A percentile compares a stretch with the other conserved stretches of the same genome.
These are phyloP conservation scores for Termitomyces sp. DNA, from an alignment of 768 basidiomycete genomes.

Conservation along the genomic window DNA sequence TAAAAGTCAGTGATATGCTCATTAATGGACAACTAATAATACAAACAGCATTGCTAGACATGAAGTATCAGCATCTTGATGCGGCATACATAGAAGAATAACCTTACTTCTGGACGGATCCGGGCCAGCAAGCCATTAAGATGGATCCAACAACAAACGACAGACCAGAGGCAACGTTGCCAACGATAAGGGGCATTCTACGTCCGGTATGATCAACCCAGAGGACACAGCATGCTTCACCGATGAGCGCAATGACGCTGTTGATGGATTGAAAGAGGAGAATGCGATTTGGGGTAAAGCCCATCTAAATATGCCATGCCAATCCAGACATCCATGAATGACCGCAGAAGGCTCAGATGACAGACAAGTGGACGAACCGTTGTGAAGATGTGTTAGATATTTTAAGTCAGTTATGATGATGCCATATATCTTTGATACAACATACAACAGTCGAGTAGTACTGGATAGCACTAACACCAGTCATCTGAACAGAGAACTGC, in stretches of 20 bases:
- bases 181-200: conserved; percentile 37
- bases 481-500: conserved; percentile 61
- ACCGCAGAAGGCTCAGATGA: conserved; percentile 6
- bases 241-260: conserved; percentile 50
- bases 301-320: conserved; percentile 34
- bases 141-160: conserved; percentile 42
- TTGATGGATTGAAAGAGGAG: conserved; percentile 54
- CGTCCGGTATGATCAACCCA: conserved; percentile 42
- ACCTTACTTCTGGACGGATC: conserved; percentile 39
- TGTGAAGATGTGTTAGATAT: conserved; percentile 29
- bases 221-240: conserved; percentile 44
- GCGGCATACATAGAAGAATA: not conserved
- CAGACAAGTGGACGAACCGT: conserved; percentile 22
- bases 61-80: not conserved
- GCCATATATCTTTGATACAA: not conserved
- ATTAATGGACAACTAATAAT: not conserved
- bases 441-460: conserved; percentile 46
- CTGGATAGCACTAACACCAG: conserved; percentile 55
- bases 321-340: conserved; percentile 4
- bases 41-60: conserved; percentile 34
- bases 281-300: conserved; percentile 40
- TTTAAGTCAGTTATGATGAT: not conserved
- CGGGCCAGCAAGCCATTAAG: conserved; percentile 41
- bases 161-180: conserved; percentile 37
- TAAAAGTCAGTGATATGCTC: not conserved